A percentile compares a stretch with the other conserved stretches of the same genome.
These are phyloP conservation scores for Boletus rufocinnamomeus DNA, from an alignment of 768 basidiomycete species.

Conservation along the genomic window DNA sequence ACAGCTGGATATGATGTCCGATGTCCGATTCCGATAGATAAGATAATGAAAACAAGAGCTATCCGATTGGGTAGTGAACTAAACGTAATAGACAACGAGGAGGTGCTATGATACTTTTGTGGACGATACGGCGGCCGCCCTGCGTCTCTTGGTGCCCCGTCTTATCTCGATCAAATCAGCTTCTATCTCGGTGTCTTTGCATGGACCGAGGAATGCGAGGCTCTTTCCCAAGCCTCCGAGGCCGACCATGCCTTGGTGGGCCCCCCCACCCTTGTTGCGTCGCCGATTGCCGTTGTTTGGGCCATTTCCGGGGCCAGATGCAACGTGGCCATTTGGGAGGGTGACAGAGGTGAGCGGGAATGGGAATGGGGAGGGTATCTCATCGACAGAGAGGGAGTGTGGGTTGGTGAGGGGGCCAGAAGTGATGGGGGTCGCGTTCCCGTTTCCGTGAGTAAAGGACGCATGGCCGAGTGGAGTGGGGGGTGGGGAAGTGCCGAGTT, in stretches of 20 bases:
- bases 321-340: constrained; percentile 38
- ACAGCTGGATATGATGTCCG: too few species aligned
- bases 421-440: constrained; percentile 57
- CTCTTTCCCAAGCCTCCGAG: constrained; percentile 77
- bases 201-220: constrained; percentile 50
- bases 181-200: constrained; percentile 74
- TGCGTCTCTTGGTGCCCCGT: constrained; percentile 64
- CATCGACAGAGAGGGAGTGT: constrained; percentile 83
- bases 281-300: constrained; percentile 43
- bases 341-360: constrained; percentile 63
- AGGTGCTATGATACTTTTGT: constrained; percentile 30
- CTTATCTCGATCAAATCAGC: constrained; percentile 77
- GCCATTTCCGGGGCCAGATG: constrained; percentile 38
- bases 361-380: constrained; percentile 84
- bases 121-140: constrained; percentile 35
- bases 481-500: constrained; percentile 74
- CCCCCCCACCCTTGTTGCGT: constrained; percentile 54
- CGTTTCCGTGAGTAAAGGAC: constrained; percentile 38
- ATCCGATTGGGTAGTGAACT: not conserved
- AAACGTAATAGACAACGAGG: constrained; percentile 1
- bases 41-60: constrained; percentile 23
- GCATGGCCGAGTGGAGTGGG: constrained; percentile 62
- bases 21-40: constrained; percentile 32
- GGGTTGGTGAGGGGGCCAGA: constrained; percentile 75
- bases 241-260: constrained; percentile 54